A percentile compares a stretch with the other conserved stretches of the same genome.
Conservation (phyloP, 2,329 filamentous ascomycete genomes). For the Fusarium sp. region DNA sequence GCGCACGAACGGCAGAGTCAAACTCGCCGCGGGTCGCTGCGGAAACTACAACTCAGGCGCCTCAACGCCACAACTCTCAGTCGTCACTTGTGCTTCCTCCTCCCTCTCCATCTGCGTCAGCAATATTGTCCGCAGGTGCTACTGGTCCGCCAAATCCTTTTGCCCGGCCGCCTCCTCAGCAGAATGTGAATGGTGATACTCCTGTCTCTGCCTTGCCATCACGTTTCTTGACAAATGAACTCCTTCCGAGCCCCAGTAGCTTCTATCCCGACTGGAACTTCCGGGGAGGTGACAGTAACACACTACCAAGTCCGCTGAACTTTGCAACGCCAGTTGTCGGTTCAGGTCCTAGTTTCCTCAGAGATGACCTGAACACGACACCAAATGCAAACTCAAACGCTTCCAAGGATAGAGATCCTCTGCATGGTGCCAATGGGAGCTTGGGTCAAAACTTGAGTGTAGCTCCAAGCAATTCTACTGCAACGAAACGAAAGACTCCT, state of each 20-base stretch:
- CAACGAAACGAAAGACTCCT: conserved; percentile 66
- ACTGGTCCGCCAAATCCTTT: conserved; percentile 95
- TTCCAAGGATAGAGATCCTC: conserved; percentile 11
- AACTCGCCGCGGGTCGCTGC: conserved; percentile 68
- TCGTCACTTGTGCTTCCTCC: conserved; percentile 85
- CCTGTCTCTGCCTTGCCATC: conserved; percentile 95
- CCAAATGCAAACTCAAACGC: conserved; percentile 22
- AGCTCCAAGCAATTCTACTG: conserved; percentile 25
- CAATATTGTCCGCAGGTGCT: conserved; percentile 88
- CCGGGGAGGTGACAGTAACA: conserved; percentile 77
- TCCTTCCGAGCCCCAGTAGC: conserved; percentile 88
- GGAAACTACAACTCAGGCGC: conserved; percentile 64
- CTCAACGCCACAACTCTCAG: conserved; percentile 64
- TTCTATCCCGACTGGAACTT: conserved; percentile 95
- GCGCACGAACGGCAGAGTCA: conserved; percentile 74
- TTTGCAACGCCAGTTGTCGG: conserved; percentile 83
- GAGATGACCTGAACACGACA: conserved; percentile 55
- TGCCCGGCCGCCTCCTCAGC: conserved; percentile 82
- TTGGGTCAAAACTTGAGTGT: conserved; percentile 35
- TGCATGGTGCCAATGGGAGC: conserved; percentile 10
- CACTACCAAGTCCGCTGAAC: conserved; percentile 89
- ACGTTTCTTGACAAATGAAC: conserved; percentile 86
- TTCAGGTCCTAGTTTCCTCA: conserved; percentile 69
- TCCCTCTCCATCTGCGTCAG: conserved; percentile 87
- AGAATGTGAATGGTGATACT: conserved; percentile 66